These are phyloP conservation scores for Phytophthora ramorum DNA, from an alignment of 352 stramenopile species.

Conservation along the genomic window DNA sequence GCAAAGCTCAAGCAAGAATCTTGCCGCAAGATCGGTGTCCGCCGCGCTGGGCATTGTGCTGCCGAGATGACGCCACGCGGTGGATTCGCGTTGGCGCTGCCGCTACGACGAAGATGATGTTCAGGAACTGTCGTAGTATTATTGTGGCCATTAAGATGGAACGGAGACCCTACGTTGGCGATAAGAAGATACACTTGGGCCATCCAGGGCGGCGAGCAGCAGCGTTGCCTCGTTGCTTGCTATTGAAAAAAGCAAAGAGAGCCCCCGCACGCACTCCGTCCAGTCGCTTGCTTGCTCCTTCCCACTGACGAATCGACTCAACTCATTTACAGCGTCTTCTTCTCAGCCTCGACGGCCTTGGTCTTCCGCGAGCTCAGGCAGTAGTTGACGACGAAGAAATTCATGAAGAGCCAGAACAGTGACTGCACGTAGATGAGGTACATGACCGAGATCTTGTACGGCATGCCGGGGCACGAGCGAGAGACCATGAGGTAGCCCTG, in stretches of 20 bases:
- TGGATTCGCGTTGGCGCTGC: background rate
- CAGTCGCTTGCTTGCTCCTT: slow-evolving; percentile 29
- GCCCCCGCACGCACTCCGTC: background rate
- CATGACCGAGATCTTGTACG: slow-evolving; percentile 51
- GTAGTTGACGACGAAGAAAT: slow-evolving; percentile 97
- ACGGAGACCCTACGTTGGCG: slow-evolving; percentile 36
- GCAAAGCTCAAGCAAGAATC: slow-evolving; percentile 4
- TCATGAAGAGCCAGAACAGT: slow-evolving; percentile 96
- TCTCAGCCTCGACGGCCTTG: slow-evolving; percentile 36
- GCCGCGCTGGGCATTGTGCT: background rate
- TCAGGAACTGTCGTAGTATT: slow-evolving; percentile 39
- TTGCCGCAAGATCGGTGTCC: slow-evolving; percentile 1
- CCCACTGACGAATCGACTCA: slow-evolving; percentile 31
- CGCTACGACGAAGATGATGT: slow-evolving; percentile 2
- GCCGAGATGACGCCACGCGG: background rate
- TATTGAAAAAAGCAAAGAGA: slow-evolving; percentile 9
- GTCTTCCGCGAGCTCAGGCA: slow-evolving; percentile 49
- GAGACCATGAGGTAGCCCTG: slow-evolving; percentile 50
- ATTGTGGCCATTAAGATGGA: slow-evolving; percentile 35
- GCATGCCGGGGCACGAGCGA: slow-evolving; percentile 44
- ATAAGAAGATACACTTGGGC: slow-evolving; percentile 44
- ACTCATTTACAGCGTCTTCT: slow-evolving; percentile 49
- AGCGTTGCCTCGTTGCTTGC: slow-evolving; percentile 7
- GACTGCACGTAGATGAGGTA: slow-evolving; percentile 65
- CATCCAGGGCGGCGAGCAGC: slow-evolving; percentile 10